phyloP scores from a whole-genome alignment of 768 basidiomycete species.

The Pleurotus pulmonarius region DNA sequence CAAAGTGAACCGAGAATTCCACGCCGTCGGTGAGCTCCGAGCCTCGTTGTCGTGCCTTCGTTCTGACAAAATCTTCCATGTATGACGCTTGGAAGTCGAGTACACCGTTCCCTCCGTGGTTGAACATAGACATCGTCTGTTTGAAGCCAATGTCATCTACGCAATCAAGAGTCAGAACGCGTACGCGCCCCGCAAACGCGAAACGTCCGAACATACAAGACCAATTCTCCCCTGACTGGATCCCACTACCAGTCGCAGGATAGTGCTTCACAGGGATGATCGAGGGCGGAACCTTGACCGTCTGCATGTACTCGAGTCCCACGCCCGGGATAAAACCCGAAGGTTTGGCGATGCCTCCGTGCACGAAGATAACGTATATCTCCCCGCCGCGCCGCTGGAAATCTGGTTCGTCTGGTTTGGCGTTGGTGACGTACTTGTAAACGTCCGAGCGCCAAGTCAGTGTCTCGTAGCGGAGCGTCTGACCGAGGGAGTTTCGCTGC shows the following conservation, averaged over 20 bases:
- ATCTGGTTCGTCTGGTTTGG: not conserved
- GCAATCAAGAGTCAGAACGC: not conserved
- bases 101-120: not conserved
- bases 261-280: not conserved
- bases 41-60: not conserved
- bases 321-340: not conserved
- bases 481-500: not conserved
- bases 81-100: not conserved
- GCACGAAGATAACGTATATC: not conserved
- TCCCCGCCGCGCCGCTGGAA: not conserved
- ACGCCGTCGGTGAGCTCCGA: not conserved
- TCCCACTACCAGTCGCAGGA: not conserved
- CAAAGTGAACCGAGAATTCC: not conserved
- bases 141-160: not conserved
- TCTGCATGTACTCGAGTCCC: not conserved
- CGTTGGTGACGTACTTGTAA: not conserved
- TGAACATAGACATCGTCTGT: not conserved
- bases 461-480: not conserved
- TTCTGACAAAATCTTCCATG: not conserved
- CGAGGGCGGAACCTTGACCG: not conserved
- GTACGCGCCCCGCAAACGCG: not conserved
- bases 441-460: not conserved
- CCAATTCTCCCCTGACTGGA: not conserved
- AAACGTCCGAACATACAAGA: not conserved
- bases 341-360: not conserved